phyloP scores from a whole-genome alignment of 352 stramenopile genomes.

The Globisporangium orthogonon region DNA sequence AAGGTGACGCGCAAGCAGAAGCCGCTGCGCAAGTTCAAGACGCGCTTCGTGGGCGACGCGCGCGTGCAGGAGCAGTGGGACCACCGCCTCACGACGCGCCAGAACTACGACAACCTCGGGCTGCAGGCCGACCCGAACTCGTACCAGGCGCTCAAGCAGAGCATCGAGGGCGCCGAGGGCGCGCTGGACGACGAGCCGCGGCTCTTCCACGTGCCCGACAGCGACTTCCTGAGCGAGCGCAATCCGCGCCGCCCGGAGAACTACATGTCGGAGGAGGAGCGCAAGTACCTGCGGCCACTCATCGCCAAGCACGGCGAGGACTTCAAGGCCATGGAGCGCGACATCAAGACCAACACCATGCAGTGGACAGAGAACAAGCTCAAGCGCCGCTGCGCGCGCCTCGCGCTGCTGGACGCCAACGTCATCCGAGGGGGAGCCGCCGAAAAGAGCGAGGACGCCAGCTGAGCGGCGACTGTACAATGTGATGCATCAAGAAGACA shows the following conservation, averaged over 20 bases:
- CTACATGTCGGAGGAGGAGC: slow-evolving; percentile 74
- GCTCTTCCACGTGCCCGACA: slow-evolving; percentile 74
- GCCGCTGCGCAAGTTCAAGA: slow-evolving; percentile 70
- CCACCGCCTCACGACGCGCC: slow-evolving; percentile 69
- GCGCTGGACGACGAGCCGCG: slow-evolving; percentile 52
- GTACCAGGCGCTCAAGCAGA: slow-evolving; percentile 37
- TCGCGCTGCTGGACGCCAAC: slow-evolving; percentile 71
- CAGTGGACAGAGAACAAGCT: slow-evolving; percentile 79
- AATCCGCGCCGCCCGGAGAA: slow-evolving; percentile 65
- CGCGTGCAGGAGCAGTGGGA: slow-evolving; percentile 70
- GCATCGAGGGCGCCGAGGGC: slow-evolving; percentile 35
- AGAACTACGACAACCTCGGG: slow-evolving; percentile 77
- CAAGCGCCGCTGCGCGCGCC: slow-evolving; percentile 57
- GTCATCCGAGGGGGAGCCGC: slow-evolving; percentile 36
- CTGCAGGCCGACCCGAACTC: slow-evolving; percentile 65
- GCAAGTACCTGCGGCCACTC: slow-evolving; percentile 68
- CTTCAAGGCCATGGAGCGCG: slow-evolving; percentile 71
- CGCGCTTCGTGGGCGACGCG: slow-evolving; percentile 61
- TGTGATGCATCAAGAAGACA: slow-evolving; percentile 2
- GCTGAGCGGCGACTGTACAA: slow-evolving; percentile 15
- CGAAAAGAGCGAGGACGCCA: slow-evolving; percentile 12
- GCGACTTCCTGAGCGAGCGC: slow-evolving; percentile 67
- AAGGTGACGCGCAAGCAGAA: slow-evolving; percentile 66
- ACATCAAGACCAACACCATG: slow-evolving; percentile 84
- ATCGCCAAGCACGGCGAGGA: slow-evolving; percentile 67